These are phyloP conservation scores for Suillus subalutaceus DNA, from an alignment of 768 basidiomycete genomes.

Conservation along the genomic window DNA sequence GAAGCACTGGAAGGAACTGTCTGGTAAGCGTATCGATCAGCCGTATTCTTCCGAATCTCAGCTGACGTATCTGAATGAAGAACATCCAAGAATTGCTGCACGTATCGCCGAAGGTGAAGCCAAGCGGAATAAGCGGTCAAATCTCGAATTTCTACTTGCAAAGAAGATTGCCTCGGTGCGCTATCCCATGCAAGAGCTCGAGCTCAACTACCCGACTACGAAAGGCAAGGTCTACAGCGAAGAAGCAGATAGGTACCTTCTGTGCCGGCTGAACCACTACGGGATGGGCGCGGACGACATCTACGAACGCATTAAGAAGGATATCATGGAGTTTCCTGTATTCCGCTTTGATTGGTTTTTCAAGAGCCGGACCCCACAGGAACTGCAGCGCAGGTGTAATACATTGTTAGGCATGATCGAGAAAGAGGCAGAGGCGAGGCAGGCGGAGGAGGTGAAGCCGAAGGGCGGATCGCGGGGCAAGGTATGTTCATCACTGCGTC, in stretches of 20 bases:
- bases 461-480: conserved; percentile 64
- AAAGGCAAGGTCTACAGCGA: conserved; percentile 97
- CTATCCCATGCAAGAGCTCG: conserved; percentile 96
- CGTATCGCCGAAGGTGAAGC: conserved; percentile 89
- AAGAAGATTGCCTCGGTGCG: conserved; percentile 82
- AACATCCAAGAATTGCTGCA: conserved; percentile 79
- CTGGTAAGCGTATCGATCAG: conserved; percentile 51
- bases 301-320: conserved; percentile 94
- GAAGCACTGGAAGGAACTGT: conserved; percentile 85
- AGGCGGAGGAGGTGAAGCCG: conserved; percentile 67
- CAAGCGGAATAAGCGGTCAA: conserved; percentile 84
- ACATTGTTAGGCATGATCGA: conserved; percentile 89
- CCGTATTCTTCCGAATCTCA: background rate
- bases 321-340: conserved; percentile 95
- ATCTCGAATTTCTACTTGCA: conserved; percentile 75
- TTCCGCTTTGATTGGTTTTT: conserved; percentile 99
- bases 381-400: conserved; percentile 84
- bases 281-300: conserved; percentile 88
- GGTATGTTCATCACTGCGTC: conserved; percentile 40
- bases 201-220: conserved; percentile 92
- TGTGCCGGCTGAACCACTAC: conserved; percentile 88
- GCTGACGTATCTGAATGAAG: conserved; percentile 35
- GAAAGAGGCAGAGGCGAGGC: conserved; percentile 78
- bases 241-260: conserved; percentile 94
- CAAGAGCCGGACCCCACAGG: conserved; percentile 89